Evolutionary conservation across 2,329 filamentous ascomycete species (phyloP).

Genomic region (Trichophyton equinum): DNA sequence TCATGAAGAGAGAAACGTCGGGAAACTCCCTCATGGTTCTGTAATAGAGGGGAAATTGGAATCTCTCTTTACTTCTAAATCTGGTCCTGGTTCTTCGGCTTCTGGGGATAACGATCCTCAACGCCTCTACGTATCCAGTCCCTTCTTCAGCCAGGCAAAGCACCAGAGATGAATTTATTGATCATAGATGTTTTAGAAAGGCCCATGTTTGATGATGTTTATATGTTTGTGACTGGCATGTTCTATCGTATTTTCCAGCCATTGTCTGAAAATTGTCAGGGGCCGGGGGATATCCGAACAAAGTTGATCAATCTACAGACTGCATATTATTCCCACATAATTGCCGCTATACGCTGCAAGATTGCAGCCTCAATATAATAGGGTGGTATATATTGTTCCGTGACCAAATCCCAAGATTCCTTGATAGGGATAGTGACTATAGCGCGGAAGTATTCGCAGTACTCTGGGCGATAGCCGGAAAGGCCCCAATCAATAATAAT

Average conservation of each 20-base stretch:
- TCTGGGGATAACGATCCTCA: not conserved
- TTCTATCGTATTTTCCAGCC: not conserved
- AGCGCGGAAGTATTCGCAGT: constrained; percentile 17
- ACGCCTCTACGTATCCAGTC: not conserved
- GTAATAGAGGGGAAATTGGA: not conserved
- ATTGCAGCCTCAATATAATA: constrained; percentile 14
- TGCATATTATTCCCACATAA: not conserved
- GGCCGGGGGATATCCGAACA: too few relatives aligned
- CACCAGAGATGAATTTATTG: not conserved
- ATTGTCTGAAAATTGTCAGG: not conserved
- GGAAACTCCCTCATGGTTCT: not conserved
- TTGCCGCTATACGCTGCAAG: not conserved
- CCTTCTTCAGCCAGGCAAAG: not conserved
- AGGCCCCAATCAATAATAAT: constrained; percentile 20
- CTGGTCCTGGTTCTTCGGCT: not conserved
- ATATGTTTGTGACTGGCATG: not conserved
- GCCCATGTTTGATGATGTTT: not conserved
- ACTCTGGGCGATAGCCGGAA: constrained; percentile 18
- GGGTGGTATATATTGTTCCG: constrained; percentile 16
- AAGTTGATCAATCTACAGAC: not conserved
- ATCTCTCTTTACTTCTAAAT: not conserved
- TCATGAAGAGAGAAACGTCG: not conserved
- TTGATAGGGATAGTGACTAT: constrained; percentile 9
- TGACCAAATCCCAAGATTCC: constrained; percentile 14
- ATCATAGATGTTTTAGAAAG: not conserved